Base-by-base conservation (phyloP, 2,329 filamentous ascomycete genomes). In the Fusarium luffae region DNA sequence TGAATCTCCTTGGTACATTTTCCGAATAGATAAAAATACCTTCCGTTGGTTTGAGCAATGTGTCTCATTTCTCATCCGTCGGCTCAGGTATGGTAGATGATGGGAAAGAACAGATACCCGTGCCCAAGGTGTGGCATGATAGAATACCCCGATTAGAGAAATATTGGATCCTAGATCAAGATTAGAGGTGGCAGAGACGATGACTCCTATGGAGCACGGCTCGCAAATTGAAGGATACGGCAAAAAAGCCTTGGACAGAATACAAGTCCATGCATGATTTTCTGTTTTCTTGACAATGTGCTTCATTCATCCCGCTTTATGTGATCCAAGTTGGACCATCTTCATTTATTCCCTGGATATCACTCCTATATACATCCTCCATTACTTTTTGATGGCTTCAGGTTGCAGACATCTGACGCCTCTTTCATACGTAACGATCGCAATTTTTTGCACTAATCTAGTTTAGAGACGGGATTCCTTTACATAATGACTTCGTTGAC, bases 401-500 rank as follows among this genome's bases (percentile, higher is more conserved):
- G 46, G 52, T 46, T 67, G 41, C 27, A 54, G 28, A 47, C 32
- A 58, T 66, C 44, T 47, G 56, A 49, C 32, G 49, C 44, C 50
- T 70, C 60, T 55, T n/a, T 41, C 34, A 41, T 41, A 27, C 40
- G 41, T 48, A 61, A 49, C 58, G 40, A 70, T 55, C 19, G 51
- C 56, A 60, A 48, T 12, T 56, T 64, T 69, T 71, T 59, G 60
- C 52, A 25, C 50, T 54, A 46, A 51, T 66, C 68, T 69, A 59
- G n/a, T 50, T 46, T 62, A 58, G 47, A 49, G 47, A 54, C 23
- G 49, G 44, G 25, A 42, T 50, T 43, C 18, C 21, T 51, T 69
- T 88, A 98, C 94, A 98, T 98, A 80, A 98, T 98, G 77, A 97
- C 93, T 79, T 91, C 89, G 76, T 95, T 94, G 68, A 89, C 82